Base-by-base conservation (phyloP, 768 basidiomycete species). In the Paxillus rubicundulus region DNA sequence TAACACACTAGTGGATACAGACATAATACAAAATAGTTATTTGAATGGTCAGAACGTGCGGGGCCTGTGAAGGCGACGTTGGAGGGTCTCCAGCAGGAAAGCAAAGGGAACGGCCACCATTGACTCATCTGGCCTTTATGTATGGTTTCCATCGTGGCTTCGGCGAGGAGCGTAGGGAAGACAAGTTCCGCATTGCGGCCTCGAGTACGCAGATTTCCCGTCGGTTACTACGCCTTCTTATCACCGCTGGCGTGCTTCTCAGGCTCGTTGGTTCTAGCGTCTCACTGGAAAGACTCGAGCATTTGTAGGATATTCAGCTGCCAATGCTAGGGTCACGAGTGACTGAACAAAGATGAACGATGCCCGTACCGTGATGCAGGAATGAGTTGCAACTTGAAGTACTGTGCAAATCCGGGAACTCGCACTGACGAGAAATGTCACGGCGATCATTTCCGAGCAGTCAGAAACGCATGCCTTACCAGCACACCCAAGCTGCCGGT, bases 71-170 rank as follows among this genome's bases (percentile, higher is more conserved):
- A 51, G 47, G 49, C 33, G 46, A 50, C 47, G 52, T 16, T 40
- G 43, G 44, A 27, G 55, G 42, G 49, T 49, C 40, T 56, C 57
- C 53, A 64, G 59, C 58, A 47, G 55, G 51, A 52, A 60, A 50
- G 48, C 53, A 39, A 49, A 48, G 47, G 42, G 4, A 51, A 34
- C 45, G 42, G 49, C 12, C 42, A 45, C 5, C 42, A 52, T 61
- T 24, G 6, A 24, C 4, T 52, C 49, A 53, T 49, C 45, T 45
- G 21, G 50, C 45, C 53, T 57, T 70, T 69, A 70, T 66, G 68
- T 70, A 66, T 43, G 55, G 55, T 59, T 59, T 55, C 56, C 68
- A 68, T 65, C 68, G 68, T 70, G 68, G 68, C 56, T 64, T 68
- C 57, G 64, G 68, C 33, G 68, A 71, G 68, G 68, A 63, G 53